A percentile compares a stretch with the other conserved stretches of the same genome.
These are phyloP conservation scores for Backusella circina DNA, from an alignment of 192 early-diverging fungal species.

Conservation along the genomic window DNA sequence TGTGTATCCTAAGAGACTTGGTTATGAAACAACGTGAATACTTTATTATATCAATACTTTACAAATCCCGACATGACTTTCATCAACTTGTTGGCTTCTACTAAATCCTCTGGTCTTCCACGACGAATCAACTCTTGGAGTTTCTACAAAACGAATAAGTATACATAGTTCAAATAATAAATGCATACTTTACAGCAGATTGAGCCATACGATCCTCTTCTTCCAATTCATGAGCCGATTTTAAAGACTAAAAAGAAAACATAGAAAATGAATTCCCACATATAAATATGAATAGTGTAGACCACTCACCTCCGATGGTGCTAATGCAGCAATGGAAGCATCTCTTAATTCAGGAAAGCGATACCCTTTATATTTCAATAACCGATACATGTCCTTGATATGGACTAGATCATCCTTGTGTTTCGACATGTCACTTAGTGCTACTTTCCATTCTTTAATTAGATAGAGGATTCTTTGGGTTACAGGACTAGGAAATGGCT, in stretches of 20 bases:
- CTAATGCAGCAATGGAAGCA: constrained; percentile 62
- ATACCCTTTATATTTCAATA: constrained; percentile 85
- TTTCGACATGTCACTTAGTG: constrained; percentile 80
- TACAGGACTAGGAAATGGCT: constrained; percentile 64
- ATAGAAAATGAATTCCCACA: not conserved
- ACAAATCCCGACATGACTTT: constrained; percentile 98
- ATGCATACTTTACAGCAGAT: constrained; percentile 56
- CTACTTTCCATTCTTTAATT: constrained; percentile 93
- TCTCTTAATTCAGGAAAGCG: constrained; percentile 66
- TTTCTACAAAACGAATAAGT: constrained; percentile 52
- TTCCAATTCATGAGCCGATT: constrained; percentile 93
- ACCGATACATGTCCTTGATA: constrained; percentile 93
- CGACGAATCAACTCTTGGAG: constrained; percentile 94
- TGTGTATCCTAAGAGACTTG: constrained; percentile 41
- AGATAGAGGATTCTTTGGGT: constrained; percentile 86
- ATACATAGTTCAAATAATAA: not conserved
- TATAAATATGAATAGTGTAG: not conserved
- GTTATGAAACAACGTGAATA: no score
- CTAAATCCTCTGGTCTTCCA: constrained; percentile 90
- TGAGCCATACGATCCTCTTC: constrained; percentile 87
- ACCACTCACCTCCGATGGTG: constrained; percentile 41
- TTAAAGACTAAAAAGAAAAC: constrained; percentile 63
- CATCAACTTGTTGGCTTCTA: constrained; percentile 96
- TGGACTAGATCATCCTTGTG: constrained; percentile 92
- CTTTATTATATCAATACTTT: constrained; percentile 22